These are phyloP conservation scores for Lachancea lanzarotensis DNA, from an alignment of 805 yeast genomes.

Conservation along the genomic window DNA sequence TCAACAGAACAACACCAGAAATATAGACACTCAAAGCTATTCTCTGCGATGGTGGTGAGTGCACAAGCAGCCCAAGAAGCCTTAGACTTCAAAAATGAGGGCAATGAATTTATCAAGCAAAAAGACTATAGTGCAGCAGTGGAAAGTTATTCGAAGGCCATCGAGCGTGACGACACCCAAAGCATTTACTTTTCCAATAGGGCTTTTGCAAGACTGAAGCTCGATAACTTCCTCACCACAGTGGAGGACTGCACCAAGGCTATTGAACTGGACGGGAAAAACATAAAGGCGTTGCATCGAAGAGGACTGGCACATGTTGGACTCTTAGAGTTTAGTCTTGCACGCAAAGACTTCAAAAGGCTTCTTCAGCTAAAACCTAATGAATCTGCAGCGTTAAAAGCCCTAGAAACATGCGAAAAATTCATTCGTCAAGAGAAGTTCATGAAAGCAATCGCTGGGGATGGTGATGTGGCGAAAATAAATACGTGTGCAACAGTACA, in stretches of 20 bases:
- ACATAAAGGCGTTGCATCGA: constrained; percentile 78
- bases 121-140: constrained; percentile 61
- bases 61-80: constrained; percentile 34
- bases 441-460: constrained; percentile 78
- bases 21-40: neutral
- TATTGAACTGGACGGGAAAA: constrained; percentile 55
- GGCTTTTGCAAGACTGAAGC: constrained; percentile 81
- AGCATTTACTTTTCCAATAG: constrained; percentile 74
- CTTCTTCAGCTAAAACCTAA: constrained; percentile 59
- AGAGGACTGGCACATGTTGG: constrained; percentile 80
- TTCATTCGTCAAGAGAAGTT: constrained; percentile 70
- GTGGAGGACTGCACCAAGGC: constrained; percentile 72
- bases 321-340: constrained; percentile 65
- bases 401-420: constrained; percentile 55
- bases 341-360: constrained; percentile 58
- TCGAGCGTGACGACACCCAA: constrained; percentile 51
- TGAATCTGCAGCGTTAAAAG: constrained; percentile 60
- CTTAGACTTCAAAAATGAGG: constrained; percentile 53
- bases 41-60: constrained; percentile 1
- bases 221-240: constrained; percentile 83
- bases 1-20: neutral
- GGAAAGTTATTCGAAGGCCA: constrained; percentile 68
- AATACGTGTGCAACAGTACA: constrained; percentile 26
- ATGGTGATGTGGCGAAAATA: constrained; percentile 38
- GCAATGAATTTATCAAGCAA: constrained; percentile 64